Conservation (phyloP, 805 yeast genomes). For the Kockiozyma suomiensis region DNA sequence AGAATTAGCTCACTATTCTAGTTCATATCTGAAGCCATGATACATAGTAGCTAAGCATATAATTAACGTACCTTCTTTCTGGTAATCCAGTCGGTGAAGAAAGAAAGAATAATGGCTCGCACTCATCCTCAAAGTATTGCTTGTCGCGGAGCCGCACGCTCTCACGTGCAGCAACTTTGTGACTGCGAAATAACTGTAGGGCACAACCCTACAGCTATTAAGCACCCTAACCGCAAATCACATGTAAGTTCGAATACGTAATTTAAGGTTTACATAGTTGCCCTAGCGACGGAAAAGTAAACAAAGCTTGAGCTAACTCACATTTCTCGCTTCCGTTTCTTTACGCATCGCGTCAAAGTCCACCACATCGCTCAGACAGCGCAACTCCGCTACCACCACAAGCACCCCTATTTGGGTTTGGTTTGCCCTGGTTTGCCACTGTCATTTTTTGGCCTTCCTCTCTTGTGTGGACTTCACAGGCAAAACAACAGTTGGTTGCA, state of each 20-base stretch:
- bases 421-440: no score
- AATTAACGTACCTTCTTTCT: conserved; percentile 37
- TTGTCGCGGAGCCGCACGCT: not conserved
- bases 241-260: not conserved
- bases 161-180: conserved; percentile 2
- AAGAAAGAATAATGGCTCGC: not conserved
- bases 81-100: conserved; percentile 29
- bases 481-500: no score
- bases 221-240: not conserved
- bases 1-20: not conserved
- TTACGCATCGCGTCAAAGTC: not conserved
- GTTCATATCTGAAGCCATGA: not conserved
- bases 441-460: not conserved
- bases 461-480: not conserved
- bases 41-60: not conserved
- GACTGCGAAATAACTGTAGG: conserved; percentile 6
- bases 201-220: not conserved
- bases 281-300: not conserved
- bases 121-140: no score
- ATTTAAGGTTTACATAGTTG: not conserved
- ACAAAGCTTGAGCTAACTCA: not conserved
- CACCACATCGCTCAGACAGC: not conserved
- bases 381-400: no score
- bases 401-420: no score
- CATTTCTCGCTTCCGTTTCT: not conserved